Percentiles rank a stretch among this genome's conserved stretches.
Evolutionary conservation across 805 yeast genomes (phyloP).

Genomic region (Blastobotrys chiropterorum): DNA sequence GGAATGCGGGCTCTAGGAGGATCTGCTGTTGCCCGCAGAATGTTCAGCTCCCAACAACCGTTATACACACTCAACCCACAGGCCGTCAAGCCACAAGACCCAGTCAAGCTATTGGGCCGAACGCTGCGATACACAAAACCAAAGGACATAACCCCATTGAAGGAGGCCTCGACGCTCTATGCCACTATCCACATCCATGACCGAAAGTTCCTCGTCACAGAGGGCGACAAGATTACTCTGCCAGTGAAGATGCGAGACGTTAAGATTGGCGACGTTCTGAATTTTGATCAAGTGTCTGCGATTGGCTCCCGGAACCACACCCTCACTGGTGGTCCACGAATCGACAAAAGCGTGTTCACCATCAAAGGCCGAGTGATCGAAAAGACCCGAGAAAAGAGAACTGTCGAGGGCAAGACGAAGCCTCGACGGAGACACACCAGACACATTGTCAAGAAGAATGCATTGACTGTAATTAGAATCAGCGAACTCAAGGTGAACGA

Average conservation of each 20-base stretch:
- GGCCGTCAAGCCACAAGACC: background rate
- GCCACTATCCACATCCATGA: slow-evolving; percentile 79
- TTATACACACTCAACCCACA: background rate
- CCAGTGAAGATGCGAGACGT: slow-evolving; percentile 76
- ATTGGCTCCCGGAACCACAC: slow-evolving; percentile 84
- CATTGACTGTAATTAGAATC: slow-evolving; percentile 70
- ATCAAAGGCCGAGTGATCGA: slow-evolving; percentile 66
- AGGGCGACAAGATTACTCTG: slow-evolving; percentile 77
- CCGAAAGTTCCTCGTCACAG: slow-evolving; percentile 81
- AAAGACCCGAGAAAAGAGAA: slow-evolving; percentile 68
- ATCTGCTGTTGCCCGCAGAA: background rate
- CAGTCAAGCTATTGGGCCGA: slow-evolving; percentile 12
- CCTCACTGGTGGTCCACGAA: slow-evolving; percentile 44
- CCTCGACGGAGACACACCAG: slow-evolving; percentile 73
- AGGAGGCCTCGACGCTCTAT: slow-evolving; percentile 61
- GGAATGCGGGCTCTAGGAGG: background rate
- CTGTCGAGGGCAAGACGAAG: slow-evolving; percentile 62
- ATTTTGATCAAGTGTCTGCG: slow-evolving; percentile 67
- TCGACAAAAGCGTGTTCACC: slow-evolving; percentile 48
- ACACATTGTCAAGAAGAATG: slow-evolving; percentile 60
- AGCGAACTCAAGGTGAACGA: slow-evolving; percentile 56
- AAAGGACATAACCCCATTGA: slow-evolving; percentile 52
- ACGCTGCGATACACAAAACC: slow-evolving; percentile 24
- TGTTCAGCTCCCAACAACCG: background rate
- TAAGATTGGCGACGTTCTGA: slow-evolving; percentile 75